Percentiles rank a stretch among this genome's conserved stretches.
Evolutionary conservation across 2,329 filamentous ascomycete genomes (phyloP).

Genomic region (Aphanoascus verrucosus): DNA sequence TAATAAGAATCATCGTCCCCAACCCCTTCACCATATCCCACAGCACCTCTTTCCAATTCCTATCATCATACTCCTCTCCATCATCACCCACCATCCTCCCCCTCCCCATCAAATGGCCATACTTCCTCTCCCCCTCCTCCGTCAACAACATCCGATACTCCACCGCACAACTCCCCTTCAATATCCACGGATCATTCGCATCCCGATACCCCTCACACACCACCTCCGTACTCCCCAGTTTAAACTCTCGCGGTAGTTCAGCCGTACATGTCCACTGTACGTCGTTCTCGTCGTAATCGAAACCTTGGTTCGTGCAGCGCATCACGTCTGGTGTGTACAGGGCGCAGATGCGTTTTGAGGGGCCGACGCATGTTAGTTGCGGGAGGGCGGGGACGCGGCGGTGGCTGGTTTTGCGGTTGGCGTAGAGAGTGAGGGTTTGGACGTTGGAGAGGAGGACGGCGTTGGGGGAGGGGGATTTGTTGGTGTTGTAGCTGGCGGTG

Average conservation of each 20-base stretch:
- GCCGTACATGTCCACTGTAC: constrained; percentile 86
- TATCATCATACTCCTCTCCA: constrained; percentile 17
- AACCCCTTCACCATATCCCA: constrained; percentile 14
- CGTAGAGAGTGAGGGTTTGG: constrained; percentile 65
- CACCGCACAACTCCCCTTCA: constrained; percentile 85
- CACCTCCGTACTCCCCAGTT: constrained; percentile 78
- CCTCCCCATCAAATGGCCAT: constrained; percentile 45
- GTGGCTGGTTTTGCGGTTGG: constrained; percentile 56
- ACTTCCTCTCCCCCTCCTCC: constrained; percentile 59
- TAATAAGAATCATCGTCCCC: constrained; percentile 27
- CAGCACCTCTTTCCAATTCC: constrained; percentile 2
- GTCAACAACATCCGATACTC: constrained; percentile 78
- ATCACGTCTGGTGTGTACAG: constrained; percentile 69
- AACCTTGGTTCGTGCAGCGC: constrained; percentile 80
- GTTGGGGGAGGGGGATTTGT: constrained; percentile 28
- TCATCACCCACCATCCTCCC: constrained; percentile 17
- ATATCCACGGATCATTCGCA: constrained; percentile 69
- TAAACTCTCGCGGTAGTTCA: constrained; percentile 51
- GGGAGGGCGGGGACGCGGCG: constrained; percentile 67
- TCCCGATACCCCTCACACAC: constrained; percentile 78
- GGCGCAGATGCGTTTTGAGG: constrained; percentile 49
- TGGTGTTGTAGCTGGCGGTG: constrained; percentile 15
- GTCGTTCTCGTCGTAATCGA: constrained; percentile 66
- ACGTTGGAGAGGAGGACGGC: constrained; percentile 43
- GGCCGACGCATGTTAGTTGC: constrained; percentile 66